Conservation (phyloP, 164 flowering plant species). For the Protea cynaroides region DNA sequence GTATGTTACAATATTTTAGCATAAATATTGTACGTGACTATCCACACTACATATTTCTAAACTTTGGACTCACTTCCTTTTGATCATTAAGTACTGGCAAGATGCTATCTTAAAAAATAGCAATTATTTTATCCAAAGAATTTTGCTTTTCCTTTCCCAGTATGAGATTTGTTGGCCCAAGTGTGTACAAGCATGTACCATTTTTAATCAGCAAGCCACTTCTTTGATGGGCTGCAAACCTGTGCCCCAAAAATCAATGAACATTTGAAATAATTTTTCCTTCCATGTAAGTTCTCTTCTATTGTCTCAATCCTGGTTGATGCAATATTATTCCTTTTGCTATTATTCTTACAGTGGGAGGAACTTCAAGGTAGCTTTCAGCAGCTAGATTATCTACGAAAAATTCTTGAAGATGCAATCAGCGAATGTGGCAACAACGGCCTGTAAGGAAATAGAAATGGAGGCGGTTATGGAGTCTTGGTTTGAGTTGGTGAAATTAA, state of each 20-base stretch:
- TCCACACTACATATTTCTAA: no score
- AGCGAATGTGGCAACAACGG: not conserved
- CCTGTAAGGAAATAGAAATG: not conserved
- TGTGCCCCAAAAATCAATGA: no score
- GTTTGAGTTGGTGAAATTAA: not conserved
- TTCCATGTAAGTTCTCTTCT: not conserved
- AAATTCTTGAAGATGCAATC: constrained; percentile 47
- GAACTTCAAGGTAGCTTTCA: constrained; percentile 69
- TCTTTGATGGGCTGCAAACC: not conserved
- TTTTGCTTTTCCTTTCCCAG: not conserved
- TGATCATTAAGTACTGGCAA: no score
- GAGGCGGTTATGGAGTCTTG: not conserved
- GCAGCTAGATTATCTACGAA: constrained; percentile 72
- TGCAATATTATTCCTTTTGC: not conserved
- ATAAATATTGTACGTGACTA: no score
- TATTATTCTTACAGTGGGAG: constrained; percentile 65
- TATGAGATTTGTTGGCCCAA: not conserved
- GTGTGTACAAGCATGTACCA: not conserved
- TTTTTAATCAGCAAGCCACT: not conserved
- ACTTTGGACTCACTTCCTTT: no score
- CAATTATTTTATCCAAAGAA: no score
- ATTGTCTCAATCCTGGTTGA: not conserved
- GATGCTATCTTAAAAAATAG: no score
- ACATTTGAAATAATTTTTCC: no score
- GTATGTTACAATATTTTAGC: no score